These are phyloP conservation scores for Trichosporon faecale DNA, from an alignment of 1,284 basidiomycete species.

Conservation along the genomic window DNA sequence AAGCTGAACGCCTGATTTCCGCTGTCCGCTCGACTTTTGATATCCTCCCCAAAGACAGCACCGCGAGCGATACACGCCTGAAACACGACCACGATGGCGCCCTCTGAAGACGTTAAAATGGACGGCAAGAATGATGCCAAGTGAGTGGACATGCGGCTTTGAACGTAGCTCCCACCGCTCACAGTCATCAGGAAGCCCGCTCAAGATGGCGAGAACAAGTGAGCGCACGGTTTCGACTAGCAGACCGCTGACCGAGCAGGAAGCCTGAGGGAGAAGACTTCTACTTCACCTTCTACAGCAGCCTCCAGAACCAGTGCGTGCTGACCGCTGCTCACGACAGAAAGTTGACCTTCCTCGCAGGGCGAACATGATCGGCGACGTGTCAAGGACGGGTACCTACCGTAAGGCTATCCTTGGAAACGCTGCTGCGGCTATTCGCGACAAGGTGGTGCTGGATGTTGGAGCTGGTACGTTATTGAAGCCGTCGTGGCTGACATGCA, in stretches of 20 bases:
- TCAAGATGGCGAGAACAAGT: conserved; percentile 15
- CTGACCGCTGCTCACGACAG: not conserved
- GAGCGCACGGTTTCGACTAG: not conserved
- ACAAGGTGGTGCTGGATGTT: conserved; percentile 53
- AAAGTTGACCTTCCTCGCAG: conserved; percentile 21
- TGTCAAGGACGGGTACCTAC: conserved; percentile 50
- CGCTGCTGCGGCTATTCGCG: conserved; percentile 44
- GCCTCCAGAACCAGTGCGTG: conserved; percentile 43
- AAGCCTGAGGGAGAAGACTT: conserved; percentile 41
- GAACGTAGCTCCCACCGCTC: not conserved
- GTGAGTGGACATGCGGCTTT: not conserved
- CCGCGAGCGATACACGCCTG: not conserved
- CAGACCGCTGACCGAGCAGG: not conserved
- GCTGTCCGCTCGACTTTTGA: not conserved
- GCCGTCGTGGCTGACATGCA: not conserved
- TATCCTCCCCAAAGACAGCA: not conserved
- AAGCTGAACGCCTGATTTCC: not conserved
- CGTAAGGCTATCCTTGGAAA: conserved; percentile 53
- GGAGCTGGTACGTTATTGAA: conserved; percentile 49
- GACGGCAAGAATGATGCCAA: not conserved
- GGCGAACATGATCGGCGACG: conserved; percentile 54
- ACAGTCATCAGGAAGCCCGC: conserved; percentile 1
- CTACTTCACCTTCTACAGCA: conserved; percentile 50
- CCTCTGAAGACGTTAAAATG: not conserved
- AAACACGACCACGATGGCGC: not conserved